Evolutionary conservation across 805 yeast genomes (phyloP), one percentile per base, ranked within the genome.

Genomic region (Ogataea allantospora): DNA sequence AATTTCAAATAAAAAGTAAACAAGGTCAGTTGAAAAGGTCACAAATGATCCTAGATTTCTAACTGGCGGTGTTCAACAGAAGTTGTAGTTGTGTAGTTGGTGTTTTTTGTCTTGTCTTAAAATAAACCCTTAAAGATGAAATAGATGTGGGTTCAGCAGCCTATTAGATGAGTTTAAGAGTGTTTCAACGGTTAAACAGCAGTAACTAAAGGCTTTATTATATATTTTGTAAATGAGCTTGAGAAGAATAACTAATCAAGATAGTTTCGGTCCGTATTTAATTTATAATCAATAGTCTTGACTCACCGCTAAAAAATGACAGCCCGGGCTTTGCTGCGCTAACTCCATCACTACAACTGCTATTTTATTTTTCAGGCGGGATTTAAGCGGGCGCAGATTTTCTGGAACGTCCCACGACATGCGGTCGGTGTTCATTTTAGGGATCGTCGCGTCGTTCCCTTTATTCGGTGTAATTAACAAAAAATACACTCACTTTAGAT

Each of bases 241-340:
- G 24, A 21, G 26, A 36, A 36, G 40, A 36, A 30, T 26, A 29
- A 30, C 33, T 36, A 22, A 16, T 25, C 27, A 30, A 15, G 22
- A 19, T 22, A 24, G 22, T 24, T 25, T 31, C 12, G 11, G 35
- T 10, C 15, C 22, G 25, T 15, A 36, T 11, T 30, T 36, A 23
- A 36, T 36, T 30, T 26, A 25, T 30, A 36, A 15, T 21, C 9
- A 9, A 5, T 25, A 18, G 22, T 16, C 24, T 36, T 36, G 40
- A 36, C 27, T 38, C 41, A 38, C 41, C 32, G 35, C 35, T 32
- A 31, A 31, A n/a, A 28, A 31, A 7, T 31, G 33, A 27, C 36
- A 31, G 33, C 33, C 41, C 21, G 33, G 21, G 12, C 23, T 30
- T 37, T 30, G 33, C 33, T 26, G 33, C 32, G 41, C 33, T 31